These are phyloP conservation scores for Beauveria rudraprayagi DNA, from an alignment of 2,329 filamentous ascomycete species.

Conservation along the genomic window DNA sequence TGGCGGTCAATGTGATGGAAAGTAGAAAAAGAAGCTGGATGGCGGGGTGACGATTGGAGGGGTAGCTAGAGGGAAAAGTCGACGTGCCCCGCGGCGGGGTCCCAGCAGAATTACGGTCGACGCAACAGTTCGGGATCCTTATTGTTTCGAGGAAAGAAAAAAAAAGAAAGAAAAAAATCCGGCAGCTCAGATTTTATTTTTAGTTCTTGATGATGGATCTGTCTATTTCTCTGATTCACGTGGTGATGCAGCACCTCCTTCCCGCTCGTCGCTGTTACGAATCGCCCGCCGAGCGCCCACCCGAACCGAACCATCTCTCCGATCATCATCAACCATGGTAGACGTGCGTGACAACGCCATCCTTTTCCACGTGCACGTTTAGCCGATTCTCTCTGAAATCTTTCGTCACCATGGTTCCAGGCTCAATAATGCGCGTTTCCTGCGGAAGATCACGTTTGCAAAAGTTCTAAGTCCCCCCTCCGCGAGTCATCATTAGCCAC, in stretches of 20 bases:
- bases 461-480: conserved; percentile 39
- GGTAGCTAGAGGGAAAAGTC: conserved; percentile 6
- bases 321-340: conserved; percentile 49
- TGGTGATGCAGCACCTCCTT: neutral
- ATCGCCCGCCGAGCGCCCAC: neutral
- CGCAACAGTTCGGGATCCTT: no score
- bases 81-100: conserved; percentile 17
- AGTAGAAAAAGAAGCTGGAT: conserved; percentile 11
- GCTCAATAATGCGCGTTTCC: conserved; percentile 47
- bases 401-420: conserved; percentile 49
- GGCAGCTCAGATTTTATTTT: neutral
- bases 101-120: neutral
- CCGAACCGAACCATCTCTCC: conserved; percentile 12
- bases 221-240: neutral
- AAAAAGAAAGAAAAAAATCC: neutral
- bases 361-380: conserved; percentile 51
- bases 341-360: conserved; percentile 54
- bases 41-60: conserved; percentile 10
- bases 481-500: neutral
- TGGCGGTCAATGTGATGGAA: conserved; percentile 23
- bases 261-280: neutral
- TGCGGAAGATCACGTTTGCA: conserved; percentile 52
- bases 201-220: no score
- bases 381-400: conserved; percentile 47
- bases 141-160: neutral